Evolutionary conservation across 179 eudicot species (phyloP).

Genomic region (Sideroxylon spinosum): DNA sequence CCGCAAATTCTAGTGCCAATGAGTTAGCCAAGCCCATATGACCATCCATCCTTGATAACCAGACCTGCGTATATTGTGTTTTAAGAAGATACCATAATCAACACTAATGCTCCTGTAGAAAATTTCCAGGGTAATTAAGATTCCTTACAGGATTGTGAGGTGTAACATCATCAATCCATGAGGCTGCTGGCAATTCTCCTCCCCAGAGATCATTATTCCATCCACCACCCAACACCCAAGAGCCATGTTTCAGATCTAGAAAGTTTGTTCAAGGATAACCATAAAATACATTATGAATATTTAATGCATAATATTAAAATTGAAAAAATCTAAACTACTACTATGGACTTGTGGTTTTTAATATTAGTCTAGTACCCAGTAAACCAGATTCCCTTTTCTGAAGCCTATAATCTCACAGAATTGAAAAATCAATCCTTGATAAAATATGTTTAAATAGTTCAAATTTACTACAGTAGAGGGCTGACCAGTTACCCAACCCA

Average conservation of each 20-base stretch:
- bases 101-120: neutral
- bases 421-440: neutral
- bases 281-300: neutral
- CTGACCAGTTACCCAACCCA: neutral
- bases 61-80: conserved; percentile 46
- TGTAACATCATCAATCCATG: conserved; percentile 90
- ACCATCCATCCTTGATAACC: conserved; percentile 89
- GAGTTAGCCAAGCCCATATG: conserved; percentile 96
- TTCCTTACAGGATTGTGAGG: conserved; percentile 76
- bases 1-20: conserved; percentile 68
- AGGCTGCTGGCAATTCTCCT: conserved; percentile 70
- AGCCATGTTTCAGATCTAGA: conserved; percentile 62
- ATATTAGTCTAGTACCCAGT: neutral
- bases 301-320: neutral
- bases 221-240: conserved; percentile 94
- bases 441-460: neutral
- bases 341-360: neutral
- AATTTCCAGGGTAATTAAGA: neutral
- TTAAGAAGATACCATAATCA: neutral
- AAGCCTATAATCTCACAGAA: neutral
- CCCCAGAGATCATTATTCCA: conserved; percentile 97
- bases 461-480: neutral
- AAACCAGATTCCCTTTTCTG: neutral
- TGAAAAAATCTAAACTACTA: neutral
- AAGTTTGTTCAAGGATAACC: conserved; percentile 13